Percentiles rank a stretch among this genome's conserved stretches.
phyloP scores from a whole-genome alignment of 495 filamentous ascomycete genomes.

The Neurospora sp. region DNA sequence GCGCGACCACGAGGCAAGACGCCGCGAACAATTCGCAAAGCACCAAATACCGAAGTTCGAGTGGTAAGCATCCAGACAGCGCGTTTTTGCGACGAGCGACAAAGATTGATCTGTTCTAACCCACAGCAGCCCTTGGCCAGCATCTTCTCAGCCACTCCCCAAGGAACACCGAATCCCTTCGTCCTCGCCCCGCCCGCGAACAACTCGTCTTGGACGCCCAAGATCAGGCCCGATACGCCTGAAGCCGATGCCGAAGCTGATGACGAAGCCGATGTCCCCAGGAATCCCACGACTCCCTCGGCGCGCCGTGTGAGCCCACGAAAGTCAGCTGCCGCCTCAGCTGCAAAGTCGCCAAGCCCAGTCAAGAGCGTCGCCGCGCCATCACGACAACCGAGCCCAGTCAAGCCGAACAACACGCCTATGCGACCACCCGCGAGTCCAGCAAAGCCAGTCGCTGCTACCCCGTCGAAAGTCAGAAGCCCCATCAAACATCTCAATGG shows the following conservation, averaged over 20 bases:
- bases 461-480: conserved; percentile 10
- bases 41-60: conserved; percentile 50
- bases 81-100: not conserved
- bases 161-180: conserved; percentile 37
- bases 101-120: conserved; percentile 3
- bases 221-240: conserved; percentile 8
- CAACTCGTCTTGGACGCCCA: conserved; percentile 26
- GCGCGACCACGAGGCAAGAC: conserved; percentile 92
- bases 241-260: not conserved
- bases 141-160: conserved; percentile 54
- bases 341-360: conserved; percentile 24
- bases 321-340: not conserved
- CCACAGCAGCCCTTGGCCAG: conserved; percentile 67
- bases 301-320: not conserved
- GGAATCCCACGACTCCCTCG: not conserved
- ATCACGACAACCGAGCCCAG: not conserved
- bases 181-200: conserved; percentile 12
- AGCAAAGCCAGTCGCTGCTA: conserved; percentile 7
- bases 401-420: not conserved
- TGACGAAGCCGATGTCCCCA: not conserved
- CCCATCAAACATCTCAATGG: conserved; percentile 1
- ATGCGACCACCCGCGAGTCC: conserved; percentile 21
- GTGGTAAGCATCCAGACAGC: conserved; percentile 42
- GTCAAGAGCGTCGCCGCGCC: conserved; percentile 2
- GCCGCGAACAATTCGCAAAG: conserved; percentile 70